A percentile compares a stretch with the other conserved stretches of the same genome.
Evolutionary conservation across 2,329 filamentous ascomycete species (phyloP).

Genomic region (Camillea tinctor): DNA sequence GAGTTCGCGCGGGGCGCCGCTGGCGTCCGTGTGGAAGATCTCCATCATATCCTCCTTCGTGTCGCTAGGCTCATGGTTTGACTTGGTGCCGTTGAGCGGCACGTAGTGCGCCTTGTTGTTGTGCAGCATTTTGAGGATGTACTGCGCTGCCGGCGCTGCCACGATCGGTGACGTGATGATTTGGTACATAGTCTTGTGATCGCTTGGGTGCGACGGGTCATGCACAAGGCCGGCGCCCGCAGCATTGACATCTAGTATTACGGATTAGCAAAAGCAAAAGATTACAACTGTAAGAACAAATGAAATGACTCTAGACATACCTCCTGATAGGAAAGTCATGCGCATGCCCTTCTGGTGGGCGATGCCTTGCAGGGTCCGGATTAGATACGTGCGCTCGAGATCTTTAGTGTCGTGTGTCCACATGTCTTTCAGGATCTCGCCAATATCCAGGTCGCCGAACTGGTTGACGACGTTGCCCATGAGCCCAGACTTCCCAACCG

Average conservation of each 20-base stretch:
- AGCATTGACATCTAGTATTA: constrained; percentile 69
- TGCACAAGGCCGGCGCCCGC: constrained; percentile 92
- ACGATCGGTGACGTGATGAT: constrained; percentile 92
- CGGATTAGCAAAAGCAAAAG: not conserved
- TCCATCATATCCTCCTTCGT: constrained; percentile 99
- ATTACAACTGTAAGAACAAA: not conserved
- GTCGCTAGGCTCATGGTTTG: constrained; percentile 71
- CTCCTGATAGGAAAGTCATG: constrained; percentile 95
- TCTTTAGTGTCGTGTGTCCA: constrained; percentile 99
- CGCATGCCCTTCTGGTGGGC: constrained; percentile 91
- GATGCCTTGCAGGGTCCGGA: constrained; percentile 93
- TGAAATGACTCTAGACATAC: constrained; percentile 34
- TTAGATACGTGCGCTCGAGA: constrained; percentile 92
- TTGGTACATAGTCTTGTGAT: constrained; percentile 99
- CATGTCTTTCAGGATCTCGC: constrained; percentile 91
- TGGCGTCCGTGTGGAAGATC: constrained; percentile 93
- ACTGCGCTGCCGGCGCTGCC: constrained; percentile 78
- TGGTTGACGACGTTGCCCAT: constrained; percentile 96
- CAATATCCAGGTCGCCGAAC: constrained; percentile 92
- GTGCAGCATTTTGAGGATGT: constrained; percentile 93
- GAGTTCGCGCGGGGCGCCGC: constrained; percentile 76
- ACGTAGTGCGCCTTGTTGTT: constrained; percentile 91
- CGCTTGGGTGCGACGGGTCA: constrained; percentile 83
- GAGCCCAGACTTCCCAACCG: constrained; percentile 88
- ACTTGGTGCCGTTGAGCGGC: constrained; percentile 79